These are phyloP conservation scores for Hypericum perforatum DNA, from an alignment of 345 rosid species.

Conservation along the genomic window DNA sequence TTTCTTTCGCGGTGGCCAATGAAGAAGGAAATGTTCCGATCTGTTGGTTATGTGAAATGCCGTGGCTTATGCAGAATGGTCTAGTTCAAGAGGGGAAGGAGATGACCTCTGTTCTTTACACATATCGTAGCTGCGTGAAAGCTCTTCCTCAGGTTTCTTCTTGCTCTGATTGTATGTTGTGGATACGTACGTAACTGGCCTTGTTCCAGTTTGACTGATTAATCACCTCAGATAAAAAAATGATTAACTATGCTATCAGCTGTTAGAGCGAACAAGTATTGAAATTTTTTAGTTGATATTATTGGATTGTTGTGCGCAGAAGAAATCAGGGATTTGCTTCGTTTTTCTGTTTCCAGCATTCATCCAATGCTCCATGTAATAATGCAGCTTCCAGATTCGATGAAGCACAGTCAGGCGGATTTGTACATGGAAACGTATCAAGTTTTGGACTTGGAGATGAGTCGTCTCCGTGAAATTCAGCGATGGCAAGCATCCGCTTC, in stretches of 20 bases:
- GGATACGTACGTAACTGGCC: too few species aligned
- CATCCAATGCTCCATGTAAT: conserved; percentile 3
- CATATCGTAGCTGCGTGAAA: conserved; percentile 97
- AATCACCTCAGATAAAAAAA: too few species aligned
- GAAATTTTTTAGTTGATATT: too few species aligned
- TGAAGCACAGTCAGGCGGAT: conserved; percentile 99
- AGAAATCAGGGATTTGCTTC: not conserved
- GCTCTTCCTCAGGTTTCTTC: conserved; percentile 89
- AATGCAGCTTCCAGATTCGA: conserved; percentile 90
- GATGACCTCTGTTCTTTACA: conserved; percentile 93
- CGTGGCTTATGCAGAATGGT: conserved; percentile 47
- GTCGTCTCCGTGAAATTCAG: conserved; percentile 93
- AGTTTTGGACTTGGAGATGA: conserved; percentile 99
- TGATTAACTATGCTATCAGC: too few species aligned
- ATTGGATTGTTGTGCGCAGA: too few species aligned
- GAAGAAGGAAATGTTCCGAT: not conserved
- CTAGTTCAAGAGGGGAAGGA: conserved; percentile 95
- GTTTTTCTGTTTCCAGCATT: not conserved
- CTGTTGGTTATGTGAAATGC: conserved; percentile 5
- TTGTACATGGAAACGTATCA: conserved; percentile 92
- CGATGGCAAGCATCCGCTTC: conserved; percentile 94
- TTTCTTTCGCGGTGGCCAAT: not conserved
- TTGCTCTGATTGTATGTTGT: too few species aligned
- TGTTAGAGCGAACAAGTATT: too few species aligned
- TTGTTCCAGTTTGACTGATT: too few species aligned